Conservation (phyloP, 176 grass and related monocot species). For the Tuctoria greenei region DNA sequence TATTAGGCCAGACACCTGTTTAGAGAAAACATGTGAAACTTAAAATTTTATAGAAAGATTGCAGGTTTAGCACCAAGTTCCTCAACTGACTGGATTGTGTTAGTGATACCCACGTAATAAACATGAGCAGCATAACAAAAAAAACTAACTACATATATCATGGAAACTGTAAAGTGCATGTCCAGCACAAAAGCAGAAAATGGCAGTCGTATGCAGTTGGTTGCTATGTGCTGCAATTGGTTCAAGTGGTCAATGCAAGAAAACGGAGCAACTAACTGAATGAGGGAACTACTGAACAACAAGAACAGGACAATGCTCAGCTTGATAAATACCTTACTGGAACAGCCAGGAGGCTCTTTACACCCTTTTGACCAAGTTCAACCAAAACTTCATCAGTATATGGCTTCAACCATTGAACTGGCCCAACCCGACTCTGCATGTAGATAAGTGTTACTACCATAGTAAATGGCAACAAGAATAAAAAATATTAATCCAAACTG, state of each 20-base stretch:
- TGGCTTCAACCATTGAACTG: slow-evolving; percentile 94
- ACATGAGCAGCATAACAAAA: background rate
- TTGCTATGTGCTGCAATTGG: background rate
- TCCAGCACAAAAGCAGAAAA: background rate
- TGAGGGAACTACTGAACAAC: background rate
- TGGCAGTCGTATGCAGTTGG: background rate
- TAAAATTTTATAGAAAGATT: background rate
- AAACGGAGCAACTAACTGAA: background rate
- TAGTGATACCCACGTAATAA: background rate
- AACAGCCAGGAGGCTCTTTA: slow-evolving; percentile 92
- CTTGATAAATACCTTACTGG: slow-evolving; percentile 74
- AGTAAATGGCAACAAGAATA: background rate
- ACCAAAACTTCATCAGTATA: slow-evolving; percentile 94
- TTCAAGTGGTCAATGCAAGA: background rate
- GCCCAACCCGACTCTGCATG: slow-evolving; percentile 86
- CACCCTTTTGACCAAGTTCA: slow-evolving; percentile 80
- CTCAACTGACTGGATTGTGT: background rate
- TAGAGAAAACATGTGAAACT: background rate
- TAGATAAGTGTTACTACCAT: slow-evolving; percentile 26
- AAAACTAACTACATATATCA: background rate
- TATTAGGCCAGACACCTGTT: background rate
- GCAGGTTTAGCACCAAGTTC: background rate
- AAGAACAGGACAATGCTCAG: background rate
- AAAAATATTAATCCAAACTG: background rate
- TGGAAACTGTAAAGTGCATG: background rate